A percentile compares a stretch with the other conserved stretches of the same genome.
These are phyloP conservation scores for Blumeria graminis DNA, from an alignment of 2,329 filamentous ascomycete genomes.

Conservation along the genomic window DNA sequence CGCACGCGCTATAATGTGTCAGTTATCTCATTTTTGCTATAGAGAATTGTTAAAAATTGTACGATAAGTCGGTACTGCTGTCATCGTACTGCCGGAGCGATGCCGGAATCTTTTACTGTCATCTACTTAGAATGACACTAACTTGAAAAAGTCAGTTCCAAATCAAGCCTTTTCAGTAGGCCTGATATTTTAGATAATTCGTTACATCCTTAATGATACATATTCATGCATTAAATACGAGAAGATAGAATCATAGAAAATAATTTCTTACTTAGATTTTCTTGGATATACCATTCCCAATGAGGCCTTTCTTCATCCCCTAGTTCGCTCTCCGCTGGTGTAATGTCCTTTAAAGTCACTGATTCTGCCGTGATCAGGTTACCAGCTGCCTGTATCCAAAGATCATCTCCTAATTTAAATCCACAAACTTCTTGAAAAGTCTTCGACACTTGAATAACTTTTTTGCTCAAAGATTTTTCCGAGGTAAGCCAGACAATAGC, in stretches of 20 bases:
- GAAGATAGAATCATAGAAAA: too few species aligned
- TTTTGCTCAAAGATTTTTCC: constrained; percentile 34
- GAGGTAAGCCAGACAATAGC: constrained; percentile 38
- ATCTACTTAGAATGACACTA: too few species aligned
- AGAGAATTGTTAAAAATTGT: too few species aligned
- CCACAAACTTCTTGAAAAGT: constrained; percentile 47
- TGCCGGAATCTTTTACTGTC: too few species aligned
- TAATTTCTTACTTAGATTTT: constrained; percentile 16
- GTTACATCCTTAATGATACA: too few species aligned
- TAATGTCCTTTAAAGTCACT: constrained; percentile 36
- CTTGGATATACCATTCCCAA: constrained; percentile 25
- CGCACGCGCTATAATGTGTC: constrained; percentile 24
- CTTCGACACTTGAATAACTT: constrained; percentile 48
- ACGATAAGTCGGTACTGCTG: too few species aligned
- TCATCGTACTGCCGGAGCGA: too few species aligned
- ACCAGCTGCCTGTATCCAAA: constrained; percentile 32
- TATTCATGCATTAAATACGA: too few species aligned
- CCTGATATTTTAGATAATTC: too few species aligned
- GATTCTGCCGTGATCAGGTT: constrained; percentile 28
- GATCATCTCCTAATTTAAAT: constrained; percentile 45
- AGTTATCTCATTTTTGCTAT: neutral
- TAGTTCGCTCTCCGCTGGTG: constrained; percentile 17
- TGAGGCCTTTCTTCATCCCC: constrained; percentile 16
- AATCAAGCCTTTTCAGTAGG: too few species aligned
- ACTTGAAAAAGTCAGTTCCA: too few species aligned